Evolutionary conservation across 2,329 filamentous ascomycete species (phyloP), one percentile per base, ranked within the genome.

Genomic region (Colletotrichum echinochloae): DNA sequence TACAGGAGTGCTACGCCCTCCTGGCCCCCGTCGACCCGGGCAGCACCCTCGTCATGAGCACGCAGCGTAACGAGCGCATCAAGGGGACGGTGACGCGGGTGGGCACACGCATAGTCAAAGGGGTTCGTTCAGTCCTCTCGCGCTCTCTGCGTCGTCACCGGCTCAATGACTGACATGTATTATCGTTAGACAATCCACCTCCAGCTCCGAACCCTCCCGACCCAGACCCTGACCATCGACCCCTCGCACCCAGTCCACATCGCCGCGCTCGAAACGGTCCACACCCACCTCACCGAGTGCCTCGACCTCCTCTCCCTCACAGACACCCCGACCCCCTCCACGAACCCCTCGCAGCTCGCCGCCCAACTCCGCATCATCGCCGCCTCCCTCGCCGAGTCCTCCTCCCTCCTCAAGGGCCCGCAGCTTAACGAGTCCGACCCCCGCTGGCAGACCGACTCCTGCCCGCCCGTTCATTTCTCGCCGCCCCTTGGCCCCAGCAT

Each of bases 51-150:
- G 95, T 96, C 37, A 87, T 99, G 74, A 96, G 93, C 72, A 97
- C 95, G 18, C 88, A 92, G 66, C 89, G 95, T 66, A 95, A 94
- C 65, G 96, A 99, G 83, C 90, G 89, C 74, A 90, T 98, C 73
- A 99, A 99, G 81, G 96, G 96, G 23, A 93, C 94, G 76, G 89
- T 98, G 71, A 98, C 95, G 1, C 90, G 96, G 64, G 90, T 97
- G 44, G 96, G 96, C 48, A 94, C 94, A n/a, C 90, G 92, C 61
- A 92, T 99, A 73, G 92, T 97, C 73, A 97, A 97, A 80, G 95
- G 94, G 74, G 93, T 95, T 95, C 85, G 75, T 86, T 7, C 5
- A 16, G 30, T 46, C 46, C 41, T 64, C 48, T 30, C n/a, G n/a
- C 49, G 28, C 51, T 37, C 49, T 30, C 51, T 37, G 16, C 16